Conservation (phyloP, 2,329 filamentous ascomycete species). For the Furcasterigmium furcatum region DNA sequence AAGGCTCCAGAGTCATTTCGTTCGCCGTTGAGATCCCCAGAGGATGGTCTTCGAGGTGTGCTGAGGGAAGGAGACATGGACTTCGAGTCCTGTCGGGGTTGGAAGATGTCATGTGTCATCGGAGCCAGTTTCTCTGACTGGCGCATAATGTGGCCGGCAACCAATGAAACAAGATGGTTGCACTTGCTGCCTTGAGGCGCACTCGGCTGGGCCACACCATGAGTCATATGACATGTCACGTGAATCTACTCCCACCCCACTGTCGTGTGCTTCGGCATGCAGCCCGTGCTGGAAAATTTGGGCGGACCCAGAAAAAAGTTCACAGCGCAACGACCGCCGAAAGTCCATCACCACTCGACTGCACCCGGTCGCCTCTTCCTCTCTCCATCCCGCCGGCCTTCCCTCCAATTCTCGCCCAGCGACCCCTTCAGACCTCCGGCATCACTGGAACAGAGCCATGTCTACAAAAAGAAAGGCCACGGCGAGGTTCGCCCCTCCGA, state of each 20-base stretch:
- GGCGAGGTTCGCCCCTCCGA: conserved; percentile 53
- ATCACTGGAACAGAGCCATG: conserved; percentile 31
- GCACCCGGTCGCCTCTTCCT: neutral
- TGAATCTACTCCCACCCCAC: neutral
- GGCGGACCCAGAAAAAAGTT: conserved; percentile 5
- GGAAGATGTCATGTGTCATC: too few species aligned
- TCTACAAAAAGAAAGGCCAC: conserved; percentile 60
- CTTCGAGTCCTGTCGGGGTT: too few species aligned
- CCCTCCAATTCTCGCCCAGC: neutral
- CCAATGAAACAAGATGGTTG: too few species aligned
- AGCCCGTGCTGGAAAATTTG: conserved; percentile 2
- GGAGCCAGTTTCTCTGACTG: too few species aligned
- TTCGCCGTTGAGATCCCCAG: neutral
- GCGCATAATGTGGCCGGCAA: too few species aligned
- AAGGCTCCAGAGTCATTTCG: neutral
- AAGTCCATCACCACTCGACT: neutral
- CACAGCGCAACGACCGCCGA: neutral
- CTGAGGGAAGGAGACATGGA: neutral
- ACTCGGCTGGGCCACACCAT: too few species aligned
- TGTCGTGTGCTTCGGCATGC: neutral
- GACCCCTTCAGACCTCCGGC: neutral
- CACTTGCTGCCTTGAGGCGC: too few species aligned
- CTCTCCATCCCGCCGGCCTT: neutral
- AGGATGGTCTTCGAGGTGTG: too few species aligned
- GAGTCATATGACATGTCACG: neutral